Percentiles rank a stretch among this genome's conserved stretches.
Conservation (phyloP, 164 flowering plant species). For the Euptelea pleiosperma region DNA sequence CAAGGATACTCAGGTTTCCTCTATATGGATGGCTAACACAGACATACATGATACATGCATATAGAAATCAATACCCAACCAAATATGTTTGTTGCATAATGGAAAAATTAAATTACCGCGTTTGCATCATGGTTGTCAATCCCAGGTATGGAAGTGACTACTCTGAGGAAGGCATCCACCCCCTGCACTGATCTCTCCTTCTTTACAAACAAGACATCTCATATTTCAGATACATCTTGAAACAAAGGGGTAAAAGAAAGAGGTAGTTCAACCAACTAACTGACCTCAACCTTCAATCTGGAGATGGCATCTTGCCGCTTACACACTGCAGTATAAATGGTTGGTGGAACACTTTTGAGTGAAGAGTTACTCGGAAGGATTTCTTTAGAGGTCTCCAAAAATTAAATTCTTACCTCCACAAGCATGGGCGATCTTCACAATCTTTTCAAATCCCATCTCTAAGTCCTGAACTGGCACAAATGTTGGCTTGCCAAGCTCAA, state of each 20-base stretch:
- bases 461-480: constrained; percentile 73
- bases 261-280: constrained; percentile 19
- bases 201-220: constrained; percentile 32
- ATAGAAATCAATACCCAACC: background rate
- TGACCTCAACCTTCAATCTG: constrained; percentile 74
- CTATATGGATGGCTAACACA: background rate
- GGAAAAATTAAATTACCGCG: constrained; percentile 42
- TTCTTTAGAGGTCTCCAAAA: constrained; percentile 2
- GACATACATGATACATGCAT: background rate
- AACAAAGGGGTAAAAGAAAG: background rate
- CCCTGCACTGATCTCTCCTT: constrained; percentile 61
- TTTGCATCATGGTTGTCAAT: constrained; percentile 83
- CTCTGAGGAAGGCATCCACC: constrained; percentile 61
- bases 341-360: background rate
- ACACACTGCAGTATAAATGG: constrained; percentile 51
- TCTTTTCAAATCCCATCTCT: constrained; percentile 97
- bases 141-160: constrained; percentile 74
- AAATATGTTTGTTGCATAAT: background rate
- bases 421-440: constrained; percentile 83
- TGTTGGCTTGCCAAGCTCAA: constrained; percentile 78
- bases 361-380: constrained; percentile 2
- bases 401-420: constrained; percentile 56
- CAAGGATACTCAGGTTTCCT: no score
- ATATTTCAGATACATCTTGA: constrained; percentile 15
- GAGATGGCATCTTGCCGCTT: constrained; percentile 55